phyloP scores from a whole-genome alignment of 352 stramenopile species.

The Elongisporangium undulatum region DNA sequence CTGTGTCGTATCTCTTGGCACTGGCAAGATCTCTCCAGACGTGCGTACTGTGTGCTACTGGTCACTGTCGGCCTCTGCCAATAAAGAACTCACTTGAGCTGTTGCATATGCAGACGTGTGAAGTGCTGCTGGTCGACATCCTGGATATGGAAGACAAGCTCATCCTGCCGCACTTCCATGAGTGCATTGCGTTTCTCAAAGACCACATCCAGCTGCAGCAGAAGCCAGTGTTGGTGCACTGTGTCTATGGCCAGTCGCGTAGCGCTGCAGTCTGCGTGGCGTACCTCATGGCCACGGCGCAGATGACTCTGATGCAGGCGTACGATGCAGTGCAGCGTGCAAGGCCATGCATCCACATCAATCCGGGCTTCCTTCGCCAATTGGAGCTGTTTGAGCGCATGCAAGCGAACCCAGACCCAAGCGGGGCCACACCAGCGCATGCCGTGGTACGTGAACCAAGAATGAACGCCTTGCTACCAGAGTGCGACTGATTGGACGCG shows the following conservation, averaged over 20 bases:
- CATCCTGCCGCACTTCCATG: conserved; percentile 52
- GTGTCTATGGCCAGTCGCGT: conserved; percentile 75
- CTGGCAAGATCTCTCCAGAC: conserved; percentile 40
- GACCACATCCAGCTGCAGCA: conserved; percentile 9
- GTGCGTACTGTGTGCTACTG: conserved; percentile 14
- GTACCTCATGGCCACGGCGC: conserved; percentile 54
- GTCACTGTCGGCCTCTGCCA: neutral
- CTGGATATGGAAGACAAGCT: conserved; percentile 77
- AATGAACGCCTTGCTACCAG: too few relatives aligned
- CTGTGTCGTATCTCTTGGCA: conserved; percentile 56
- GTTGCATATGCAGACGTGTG: conserved; percentile 15
- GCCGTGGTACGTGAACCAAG: conserved; percentile 21
- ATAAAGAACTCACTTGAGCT: neutral
- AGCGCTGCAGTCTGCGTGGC: conserved; percentile 71
- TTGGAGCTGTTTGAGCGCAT: conserved; percentile 69
- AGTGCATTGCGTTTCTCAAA: conserved; percentile 42
- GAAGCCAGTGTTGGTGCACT: conserved; percentile 53
- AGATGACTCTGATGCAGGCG: conserved; percentile 31
- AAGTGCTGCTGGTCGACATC: conserved; percentile 52
- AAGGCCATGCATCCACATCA: conserved; percentile 76
- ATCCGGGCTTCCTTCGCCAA: conserved; percentile 65
- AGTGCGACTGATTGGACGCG: neutral
- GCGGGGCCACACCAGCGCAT: conserved; percentile 47
- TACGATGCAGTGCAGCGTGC: conserved; percentile 58
- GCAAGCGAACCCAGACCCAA: conserved; percentile 28